Evolutionary conservation across 1,284 basidiomycete species (phyloP).

Genomic region (Puccinia novopanici): DNA sequence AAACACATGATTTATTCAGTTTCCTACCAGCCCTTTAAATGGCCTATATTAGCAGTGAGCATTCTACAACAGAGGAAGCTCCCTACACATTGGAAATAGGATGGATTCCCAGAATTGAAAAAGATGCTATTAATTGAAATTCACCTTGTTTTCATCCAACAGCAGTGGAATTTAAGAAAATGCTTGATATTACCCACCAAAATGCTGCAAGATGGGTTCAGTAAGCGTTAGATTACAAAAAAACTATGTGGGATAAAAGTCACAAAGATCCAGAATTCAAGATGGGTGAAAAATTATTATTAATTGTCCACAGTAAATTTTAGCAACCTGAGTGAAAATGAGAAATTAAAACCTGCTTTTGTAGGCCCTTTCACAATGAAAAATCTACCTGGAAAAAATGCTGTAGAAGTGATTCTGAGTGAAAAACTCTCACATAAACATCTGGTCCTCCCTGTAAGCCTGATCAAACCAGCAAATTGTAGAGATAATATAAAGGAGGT

Average conservation of each 20-base stretch:
- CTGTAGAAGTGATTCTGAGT: no score
- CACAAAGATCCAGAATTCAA: not conserved
- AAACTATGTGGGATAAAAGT: not conserved
- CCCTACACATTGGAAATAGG: conserved; percentile 18
- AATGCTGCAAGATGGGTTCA: not conserved
- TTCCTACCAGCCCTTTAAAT: conserved; percentile 15
- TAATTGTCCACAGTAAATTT: not conserved
- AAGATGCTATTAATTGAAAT: not conserved
- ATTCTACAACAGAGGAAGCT: not conserved
- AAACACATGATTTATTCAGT: conserved; percentile 25
- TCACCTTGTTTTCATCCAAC: not conserved
- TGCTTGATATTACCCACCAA: not conserved
- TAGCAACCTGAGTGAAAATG: not conserved
- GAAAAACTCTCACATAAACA: not conserved
- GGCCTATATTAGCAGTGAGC: conserved; percentile 17
- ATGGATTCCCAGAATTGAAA: not conserved
- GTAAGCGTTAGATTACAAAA: not conserved
- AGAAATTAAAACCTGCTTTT: not conserved
- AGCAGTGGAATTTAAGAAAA: not conserved
- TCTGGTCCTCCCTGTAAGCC: not conserved
- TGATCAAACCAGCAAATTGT: no score
- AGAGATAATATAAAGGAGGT: no score
- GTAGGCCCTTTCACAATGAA: no score
- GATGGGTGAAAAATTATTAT: not conserved
- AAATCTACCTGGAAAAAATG: no score